Conservation (phyloP, 805 yeast species). For the Metschnikowia proteae region DNA sequence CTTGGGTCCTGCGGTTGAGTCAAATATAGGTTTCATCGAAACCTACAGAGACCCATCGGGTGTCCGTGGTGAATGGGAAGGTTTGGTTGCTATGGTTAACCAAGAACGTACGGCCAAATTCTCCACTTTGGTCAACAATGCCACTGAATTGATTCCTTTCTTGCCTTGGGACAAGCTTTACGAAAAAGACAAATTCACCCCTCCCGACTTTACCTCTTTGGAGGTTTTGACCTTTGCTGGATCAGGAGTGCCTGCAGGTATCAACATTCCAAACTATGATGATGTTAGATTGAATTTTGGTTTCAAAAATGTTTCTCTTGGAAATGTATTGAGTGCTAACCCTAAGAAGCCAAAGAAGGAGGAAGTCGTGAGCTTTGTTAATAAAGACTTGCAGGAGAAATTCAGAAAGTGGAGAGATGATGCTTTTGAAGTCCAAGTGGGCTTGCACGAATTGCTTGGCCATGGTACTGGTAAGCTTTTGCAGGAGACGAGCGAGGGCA, state of each 20-base stretch:
- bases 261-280: constrained; percentile 89
- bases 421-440: constrained; percentile 90
- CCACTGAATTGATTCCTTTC: constrained; percentile 56
- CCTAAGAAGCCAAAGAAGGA: constrained; percentile 62
- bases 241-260: constrained; percentile 89
- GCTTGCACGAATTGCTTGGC: constrained; percentile 86
- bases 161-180: constrained; percentile 76
- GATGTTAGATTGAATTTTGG: constrained; percentile 82
- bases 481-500: constrained; percentile 50
- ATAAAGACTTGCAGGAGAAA: constrained; percentile 47
- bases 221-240: constrained; percentile 90
- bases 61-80: constrained; percentile 92
- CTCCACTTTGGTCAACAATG: constrained; percentile 61
- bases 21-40: constrained; percentile 87
- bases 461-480: constrained; percentile 88
- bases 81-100: constrained; percentile 85
- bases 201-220: constrained; percentile 89
- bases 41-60: constrained; percentile 92
- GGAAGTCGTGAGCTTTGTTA: constrained; percentile 64
- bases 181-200: constrained; percentile 82
- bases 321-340: constrained; percentile 73
- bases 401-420: constrained; percentile 72
- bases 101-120: constrained; percentile 82
- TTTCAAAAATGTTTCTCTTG: constrained; percentile 84
- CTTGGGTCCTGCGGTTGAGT: constrained; percentile 63